These are phyloP conservation scores for Clarireedia homoeocarpa DNA, from an alignment of 2,329 filamentous ascomycete genomes.

Conservation along the genomic window DNA sequence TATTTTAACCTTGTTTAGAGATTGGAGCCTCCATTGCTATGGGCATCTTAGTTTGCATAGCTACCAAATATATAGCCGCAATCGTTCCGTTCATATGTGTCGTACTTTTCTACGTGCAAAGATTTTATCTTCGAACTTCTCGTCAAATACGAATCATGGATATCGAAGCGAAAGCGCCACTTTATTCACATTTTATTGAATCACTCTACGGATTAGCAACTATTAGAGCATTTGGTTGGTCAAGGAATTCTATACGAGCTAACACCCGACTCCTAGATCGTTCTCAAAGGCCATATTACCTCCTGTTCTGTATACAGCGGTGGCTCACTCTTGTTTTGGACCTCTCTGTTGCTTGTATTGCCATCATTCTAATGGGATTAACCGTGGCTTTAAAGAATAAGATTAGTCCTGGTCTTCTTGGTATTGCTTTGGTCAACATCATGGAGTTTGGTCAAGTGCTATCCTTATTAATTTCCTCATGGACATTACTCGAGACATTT, in stretches of 20 bases:
- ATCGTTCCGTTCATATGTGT: background rate
- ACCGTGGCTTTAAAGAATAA: constrained; percentile 21
- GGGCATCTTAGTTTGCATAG: background rate
- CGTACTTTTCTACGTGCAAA: constrained; percentile 26
- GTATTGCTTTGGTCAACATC: constrained; percentile 22
- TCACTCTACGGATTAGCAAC: constrained; percentile 36
- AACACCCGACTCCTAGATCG: constrained; percentile 42
- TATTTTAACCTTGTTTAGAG: constrained; percentile 31
- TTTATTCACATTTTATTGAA: constrained; percentile 39
- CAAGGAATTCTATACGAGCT: background rate
- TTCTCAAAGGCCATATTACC: constrained; percentile 49
- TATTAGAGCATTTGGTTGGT: constrained; percentile 39
- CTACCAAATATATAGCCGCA: background rate
- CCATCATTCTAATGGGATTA: constrained; percentile 26
- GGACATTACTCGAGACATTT: constrained; percentile 17
- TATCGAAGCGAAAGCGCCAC: constrained; percentile 34
- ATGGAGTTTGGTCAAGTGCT: constrained; percentile 16
- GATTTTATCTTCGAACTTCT: constrained; percentile 38
- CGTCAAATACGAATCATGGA: constrained; percentile 40
- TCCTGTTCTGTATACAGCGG: constrained; percentile 47
- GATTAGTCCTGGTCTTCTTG: constrained; percentile 17
- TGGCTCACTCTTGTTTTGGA: constrained; percentile 41
- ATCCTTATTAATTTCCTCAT: constrained; percentile 9
- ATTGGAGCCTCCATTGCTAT: constrained; percentile 30
- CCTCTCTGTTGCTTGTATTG: constrained; percentile 18